A percentile compares a stretch with the other conserved stretches of the same genome.
phyloP scores from a whole-genome alignment of 164 flowering plant species.

The Paratinospora sagittata region DNA sequence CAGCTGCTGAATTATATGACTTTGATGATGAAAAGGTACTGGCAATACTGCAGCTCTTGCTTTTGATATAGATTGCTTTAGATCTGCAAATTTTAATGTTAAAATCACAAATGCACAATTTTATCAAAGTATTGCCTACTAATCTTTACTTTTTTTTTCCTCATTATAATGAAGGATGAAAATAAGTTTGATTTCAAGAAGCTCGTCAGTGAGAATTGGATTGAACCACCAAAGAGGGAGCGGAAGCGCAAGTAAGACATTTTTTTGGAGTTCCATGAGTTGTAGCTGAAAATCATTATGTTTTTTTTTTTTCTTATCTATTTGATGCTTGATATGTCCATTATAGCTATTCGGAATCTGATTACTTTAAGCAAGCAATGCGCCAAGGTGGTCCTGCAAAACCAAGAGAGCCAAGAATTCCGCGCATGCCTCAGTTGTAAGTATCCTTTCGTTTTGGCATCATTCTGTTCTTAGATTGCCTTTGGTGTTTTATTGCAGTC shows the following conservation, averaged over 20 bases:
- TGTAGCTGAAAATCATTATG: neutral
- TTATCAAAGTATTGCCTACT: neutral
- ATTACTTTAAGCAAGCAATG: constrained; percentile 98
- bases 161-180: constrained; percentile 54
- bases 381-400: constrained; percentile 91
- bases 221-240: constrained; percentile 94
- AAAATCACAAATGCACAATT: neutral
- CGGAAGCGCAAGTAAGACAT: constrained; percentile 83
- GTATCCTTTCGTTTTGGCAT: constrained; percentile 16
- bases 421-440: constrained; percentile 99
- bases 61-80: neutral
- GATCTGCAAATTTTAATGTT: neutral
- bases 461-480: constrained; percentile 5
- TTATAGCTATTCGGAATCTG: constrained; percentile 80
- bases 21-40: constrained; percentile 90
- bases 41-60: neutral
- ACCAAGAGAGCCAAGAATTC: constrained; percentile 93
- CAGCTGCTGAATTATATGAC: constrained; percentile 95
- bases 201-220: constrained; percentile 91
- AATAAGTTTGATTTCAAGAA: constrained; percentile 92
- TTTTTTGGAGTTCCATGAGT: neutral
- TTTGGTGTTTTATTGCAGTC: neutral
- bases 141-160: constrained; percentile 7
- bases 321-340: constrained; percentile 1
- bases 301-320: neutral